Evolutionary conservation across 148 eudicot genomes (phyloP).

Genomic region (Cornus suecica): DNA sequence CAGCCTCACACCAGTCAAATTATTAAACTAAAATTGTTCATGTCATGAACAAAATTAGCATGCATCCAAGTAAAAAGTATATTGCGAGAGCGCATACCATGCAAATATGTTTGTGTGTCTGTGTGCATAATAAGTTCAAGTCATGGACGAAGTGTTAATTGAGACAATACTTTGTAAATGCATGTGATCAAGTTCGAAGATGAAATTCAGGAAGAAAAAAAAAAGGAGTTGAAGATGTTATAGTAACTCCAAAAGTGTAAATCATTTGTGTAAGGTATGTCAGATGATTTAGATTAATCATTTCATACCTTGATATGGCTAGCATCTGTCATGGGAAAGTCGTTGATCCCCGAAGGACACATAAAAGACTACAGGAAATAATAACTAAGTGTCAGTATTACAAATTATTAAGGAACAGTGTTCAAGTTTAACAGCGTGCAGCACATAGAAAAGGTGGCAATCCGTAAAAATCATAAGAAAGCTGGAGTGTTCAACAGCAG

Average conservation of each 20-base stretch:
- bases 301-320: conserved; percentile 50
- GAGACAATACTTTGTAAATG: background rate
- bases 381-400: background rate
- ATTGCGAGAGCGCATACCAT: background rate
- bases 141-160: background rate
- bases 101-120: background rate
- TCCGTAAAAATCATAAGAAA: background rate
- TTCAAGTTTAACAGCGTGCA: background rate
- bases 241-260: background rate
- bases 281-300: background rate
- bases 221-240: background rate
- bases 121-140: background rate
- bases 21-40: background rate
- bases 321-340: conserved; percentile 92
- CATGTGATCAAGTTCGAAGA: background rate
- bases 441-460: too few species aligned
- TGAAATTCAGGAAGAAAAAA: background rate
- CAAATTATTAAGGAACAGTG: background rate
- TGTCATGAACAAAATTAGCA: background rate
- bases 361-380: conserved; percentile 75
- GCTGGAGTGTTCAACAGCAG: background rate
- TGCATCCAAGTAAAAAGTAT: background rate
- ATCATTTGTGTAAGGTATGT: background rate
- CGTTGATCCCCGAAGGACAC: conserved; percentile 98
- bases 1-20: background rate